Percentiles rank a stretch among this genome's conserved stretches.
phyloP scores from a whole-genome alignment of 2,329 filamentous ascomycete genomes.

The Fusarium sp. region DNA sequence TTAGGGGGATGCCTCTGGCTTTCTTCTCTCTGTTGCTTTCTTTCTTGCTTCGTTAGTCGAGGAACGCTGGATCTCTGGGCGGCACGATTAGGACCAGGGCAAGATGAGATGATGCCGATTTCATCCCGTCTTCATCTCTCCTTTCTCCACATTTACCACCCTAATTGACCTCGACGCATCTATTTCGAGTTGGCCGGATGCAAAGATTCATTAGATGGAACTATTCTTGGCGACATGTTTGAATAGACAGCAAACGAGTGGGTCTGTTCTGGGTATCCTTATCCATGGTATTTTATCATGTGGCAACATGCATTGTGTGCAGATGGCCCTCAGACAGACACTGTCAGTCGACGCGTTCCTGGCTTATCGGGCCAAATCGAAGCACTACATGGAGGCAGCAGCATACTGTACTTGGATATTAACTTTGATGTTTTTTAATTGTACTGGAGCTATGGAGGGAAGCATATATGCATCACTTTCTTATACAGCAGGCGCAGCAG shows the following conservation, averaged over 20 bases:
- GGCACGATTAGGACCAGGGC: background rate
- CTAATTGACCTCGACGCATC: background rate
- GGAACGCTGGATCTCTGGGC: conserved; percentile 5
- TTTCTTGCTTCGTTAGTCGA: conserved; percentile 21
- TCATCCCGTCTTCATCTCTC: background rate
- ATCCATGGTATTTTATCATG: background rate
- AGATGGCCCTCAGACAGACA: background rate
- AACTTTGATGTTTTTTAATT: conserved; percentile 10
- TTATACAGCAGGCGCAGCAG: conserved; percentile 15
- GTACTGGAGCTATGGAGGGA: conserved; percentile 9
- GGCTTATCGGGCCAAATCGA: background rate
- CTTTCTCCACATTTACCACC: background rate
- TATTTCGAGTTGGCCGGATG: conserved; percentile 4
- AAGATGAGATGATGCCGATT: conserved; percentile 1
- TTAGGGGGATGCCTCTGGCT: conserved; percentile 1
- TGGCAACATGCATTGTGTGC: conserved; percentile 3
- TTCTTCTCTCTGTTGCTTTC: conserved; percentile 12
- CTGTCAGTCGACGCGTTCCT: background rate
- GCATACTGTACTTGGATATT: conserved; percentile 8
- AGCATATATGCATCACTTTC: conserved; percentile 15
- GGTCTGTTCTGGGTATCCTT: background rate
- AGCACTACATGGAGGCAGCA: conserved; percentile 12
- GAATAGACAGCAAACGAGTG: conserved; percentile 5
- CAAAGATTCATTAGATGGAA: conserved; percentile 1
- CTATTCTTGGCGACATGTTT: conserved; percentile 1